Evolutionary conservation across 805 yeast species (phyloP).

Genomic region (Schwanniomyces sp.): DNA sequence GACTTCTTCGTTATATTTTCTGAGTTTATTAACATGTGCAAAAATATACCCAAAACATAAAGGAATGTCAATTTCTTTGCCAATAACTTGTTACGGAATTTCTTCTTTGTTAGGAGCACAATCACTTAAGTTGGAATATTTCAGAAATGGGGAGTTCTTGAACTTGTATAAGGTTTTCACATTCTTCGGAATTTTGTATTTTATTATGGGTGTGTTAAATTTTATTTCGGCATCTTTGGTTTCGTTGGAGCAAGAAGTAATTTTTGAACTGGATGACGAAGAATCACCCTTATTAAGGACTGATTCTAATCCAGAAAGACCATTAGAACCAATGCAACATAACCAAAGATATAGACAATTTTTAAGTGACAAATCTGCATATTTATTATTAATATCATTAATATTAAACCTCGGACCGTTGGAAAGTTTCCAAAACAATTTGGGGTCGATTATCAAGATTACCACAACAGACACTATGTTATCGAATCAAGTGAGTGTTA

Average conservation of each 20-base stretch:
- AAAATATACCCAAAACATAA: constrained; percentile 75
- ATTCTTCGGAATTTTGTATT: constrained; percentile 52
- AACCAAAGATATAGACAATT: constrained; percentile 32
- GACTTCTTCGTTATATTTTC: constrained; percentile 70
- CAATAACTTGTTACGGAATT: constrained; percentile 85
- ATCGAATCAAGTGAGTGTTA: constrained; percentile 55
- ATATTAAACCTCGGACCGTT: constrained; percentile 76
- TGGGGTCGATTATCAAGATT: constrained; percentile 65
- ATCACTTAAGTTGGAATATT: constrained; percentile 43
- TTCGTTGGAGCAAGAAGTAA: constrained; percentile 51
- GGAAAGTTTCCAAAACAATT: constrained; percentile 80
- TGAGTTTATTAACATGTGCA: constrained; percentile 77
- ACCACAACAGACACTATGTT: constrained; percentile 16
- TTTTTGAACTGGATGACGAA: constrained; percentile 30
- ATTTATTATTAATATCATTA: constrained; percentile 62
- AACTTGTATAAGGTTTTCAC: constrained; percentile 54
- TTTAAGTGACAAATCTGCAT: constrained; percentile 57
- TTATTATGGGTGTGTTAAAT: constrained; percentile 55
- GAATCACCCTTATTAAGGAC: constrained; percentile 28
- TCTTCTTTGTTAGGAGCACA: constrained; percentile 77
- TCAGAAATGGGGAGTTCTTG: constrained; percentile 30
- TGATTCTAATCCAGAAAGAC: constrained; percentile 30
- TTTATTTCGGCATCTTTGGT: constrained; percentile 68
- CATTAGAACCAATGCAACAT: constrained; percentile 39
- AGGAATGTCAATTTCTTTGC: constrained; percentile 81